A percentile compares a stretch with the other conserved stretches of the same genome.
These are phyloP conservation scores for Umbilicus rupestris DNA, from an alignment of 164 flowering plant genomes.

Conservation along the genomic window DNA sequence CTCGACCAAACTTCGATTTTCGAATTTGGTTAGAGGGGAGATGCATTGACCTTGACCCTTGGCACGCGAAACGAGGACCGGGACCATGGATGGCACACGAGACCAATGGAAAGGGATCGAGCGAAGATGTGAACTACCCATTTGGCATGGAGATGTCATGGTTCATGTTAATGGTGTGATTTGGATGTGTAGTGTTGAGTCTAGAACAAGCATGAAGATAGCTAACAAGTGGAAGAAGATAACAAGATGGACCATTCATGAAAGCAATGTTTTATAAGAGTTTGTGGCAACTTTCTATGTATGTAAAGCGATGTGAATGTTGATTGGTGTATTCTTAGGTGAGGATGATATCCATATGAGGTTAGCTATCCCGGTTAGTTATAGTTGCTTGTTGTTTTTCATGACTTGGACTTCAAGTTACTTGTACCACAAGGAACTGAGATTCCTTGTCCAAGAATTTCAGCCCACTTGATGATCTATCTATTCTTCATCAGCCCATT, in stretches of 20 bases:
- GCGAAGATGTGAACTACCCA: no score
- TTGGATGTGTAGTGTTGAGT: no score
- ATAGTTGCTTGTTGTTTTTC: not conserved
- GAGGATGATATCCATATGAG: slow-evolving; percentile 1
- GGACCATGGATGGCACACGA: no score
- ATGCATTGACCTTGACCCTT: no score
- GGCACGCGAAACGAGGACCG: no score
- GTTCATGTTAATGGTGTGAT: no score
- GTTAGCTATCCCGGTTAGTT: not conserved
- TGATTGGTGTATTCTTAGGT: not conserved
- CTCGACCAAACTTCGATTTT: no score
- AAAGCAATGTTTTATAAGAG: not conserved
- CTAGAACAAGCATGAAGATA: not conserved
- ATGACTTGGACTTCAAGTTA: not conserved
- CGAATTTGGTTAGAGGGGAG: no score
- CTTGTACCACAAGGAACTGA: slow-evolving; percentile 1
- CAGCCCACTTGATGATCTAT: no score
- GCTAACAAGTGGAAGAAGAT: not conserved
- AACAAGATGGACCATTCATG: not conserved
- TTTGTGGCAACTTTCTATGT: not conserved
- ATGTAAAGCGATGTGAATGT: not conserved
- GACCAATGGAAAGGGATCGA: no score
- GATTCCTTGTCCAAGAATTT: not conserved
- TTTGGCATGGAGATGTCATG: no score
- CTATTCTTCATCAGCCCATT: slow-evolving; percentile 13